Base-by-base conservation (phyloP, 139 green algal species). In the Chlamydomonas eustigma region DNA sequence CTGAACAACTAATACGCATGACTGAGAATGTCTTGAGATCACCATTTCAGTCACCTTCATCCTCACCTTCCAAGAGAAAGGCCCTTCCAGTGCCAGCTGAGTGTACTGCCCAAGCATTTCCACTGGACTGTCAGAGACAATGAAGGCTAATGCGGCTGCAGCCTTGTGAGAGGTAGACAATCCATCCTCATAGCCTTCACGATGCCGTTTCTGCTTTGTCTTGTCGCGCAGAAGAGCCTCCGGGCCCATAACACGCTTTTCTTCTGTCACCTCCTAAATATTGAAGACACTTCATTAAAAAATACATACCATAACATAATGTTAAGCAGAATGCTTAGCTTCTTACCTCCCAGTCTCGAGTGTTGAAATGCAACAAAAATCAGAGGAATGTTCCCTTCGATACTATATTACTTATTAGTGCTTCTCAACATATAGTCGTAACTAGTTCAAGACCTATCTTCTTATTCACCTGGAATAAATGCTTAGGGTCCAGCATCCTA, bases 151-250 rank as follows among this genome's bases (percentile, higher is more conserved):
- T 0, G 88, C 93, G 2, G 39, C 68, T 33, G 52, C 38, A 30
- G 39, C 44, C 67, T 85, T 88, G 84, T 88, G 88, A 0, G 76
- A 81, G 67, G 84, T 90, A 38, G 86, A 91, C 1, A 94, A 28
- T 0, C 96, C 96, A 33, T 99, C 96, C 81, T 96, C 96, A 79
- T 99, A 99, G 2, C 94, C 94, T 74, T 94, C 91, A 24, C 94
- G 79, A 77, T 90, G 83, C 35, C 86, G 84, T 51, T 78, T 68
- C 74, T 80, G 79, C 74, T 80, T 84, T 39, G 64, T 76, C 66
- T 93, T 93, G 33, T 87, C 66, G 52, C 85, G 82, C 76, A 96
- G 76, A 71, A 97, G 86, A 2, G 92, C 90, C 71, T 95, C 92
- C 0, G 92, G 91, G 1, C 92, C 92, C 78, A 88, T 90, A 25